A percentile compares a stretch with the other conserved stretches of the same genome.
These are phyloP conservation scores for Leptographium flavum DNA, from an alignment of 2,329 filamentous ascomycete genomes.

Conservation along the genomic window DNA sequence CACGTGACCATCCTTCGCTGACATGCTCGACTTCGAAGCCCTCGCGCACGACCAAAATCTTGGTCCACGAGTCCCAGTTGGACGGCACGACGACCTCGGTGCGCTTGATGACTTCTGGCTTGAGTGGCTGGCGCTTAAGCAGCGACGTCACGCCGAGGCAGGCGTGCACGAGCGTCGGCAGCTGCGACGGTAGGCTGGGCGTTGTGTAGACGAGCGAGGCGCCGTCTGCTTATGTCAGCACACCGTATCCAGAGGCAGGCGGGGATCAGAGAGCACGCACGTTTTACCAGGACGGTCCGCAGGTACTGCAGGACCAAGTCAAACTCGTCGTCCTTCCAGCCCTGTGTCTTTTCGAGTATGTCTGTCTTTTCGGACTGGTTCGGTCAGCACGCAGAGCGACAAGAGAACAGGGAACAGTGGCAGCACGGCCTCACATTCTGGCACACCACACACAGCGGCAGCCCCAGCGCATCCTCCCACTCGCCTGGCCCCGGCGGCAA, in stretches of 20 bases:
- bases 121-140: constrained; percentile 62
- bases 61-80: constrained; percentile 98
- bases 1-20: constrained; percentile 72
- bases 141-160: constrained; percentile 76
- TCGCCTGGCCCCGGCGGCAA: constrained; percentile 77
- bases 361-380: constrained; percentile 75
- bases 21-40: constrained; percentile 83
- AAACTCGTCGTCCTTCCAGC: constrained; percentile 94
- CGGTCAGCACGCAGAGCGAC: constrained; percentile 6
- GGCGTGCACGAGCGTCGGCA: constrained; percentile 71
- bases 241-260: constrained; percentile 10
- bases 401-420: constrained; percentile 5
- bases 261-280: constrained; percentile 33
- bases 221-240: constrained; percentile 41
- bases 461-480: constrained; percentile 78
- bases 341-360: constrained; percentile 70
- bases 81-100: constrained; percentile 90
- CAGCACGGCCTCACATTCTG: constrained; percentile 84
- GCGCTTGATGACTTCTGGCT: constrained; percentile 82
- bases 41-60: constrained; percentile 83
- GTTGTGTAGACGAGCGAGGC: constrained; percentile 76
- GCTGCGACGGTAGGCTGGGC: constrained; percentile 58
- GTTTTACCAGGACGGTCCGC: constrained; percentile 74
- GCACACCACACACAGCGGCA: constrained; percentile 88
- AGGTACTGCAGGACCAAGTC: constrained; percentile 91